Conservation (phyloP, 176 grass and related monocot genomes). For the Secale cereale region DNA sequence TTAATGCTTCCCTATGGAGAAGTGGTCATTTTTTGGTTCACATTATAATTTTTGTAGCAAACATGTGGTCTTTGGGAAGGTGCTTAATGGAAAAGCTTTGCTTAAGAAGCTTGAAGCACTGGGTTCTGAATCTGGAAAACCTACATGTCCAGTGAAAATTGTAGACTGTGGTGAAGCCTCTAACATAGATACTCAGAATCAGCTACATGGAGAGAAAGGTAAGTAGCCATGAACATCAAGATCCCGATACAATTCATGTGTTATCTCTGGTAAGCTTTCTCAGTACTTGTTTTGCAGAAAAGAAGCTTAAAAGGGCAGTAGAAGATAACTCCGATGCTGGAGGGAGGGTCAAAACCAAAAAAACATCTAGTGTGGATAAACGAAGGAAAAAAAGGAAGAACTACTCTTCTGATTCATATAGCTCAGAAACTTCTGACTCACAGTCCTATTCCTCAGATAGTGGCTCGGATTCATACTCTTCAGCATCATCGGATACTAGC, state of each 20-base stretch:
- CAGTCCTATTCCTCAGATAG: slow-evolving; percentile 62
- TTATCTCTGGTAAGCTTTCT: slow-evolving; percentile 16
- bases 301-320: slow-evolving; percentile 39
- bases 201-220: slow-evolving; percentile 50
- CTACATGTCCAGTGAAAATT: slow-evolving; percentile 54
- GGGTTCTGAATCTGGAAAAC: slow-evolving; percentile 43
- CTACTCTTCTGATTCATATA: slow-evolving; percentile 72
- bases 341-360: slow-evolving; percentile 33
- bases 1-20: background rate
- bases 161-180: slow-evolving; percentile 69
- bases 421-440: slow-evolving; percentile 68
- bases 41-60: slow-evolving; percentile 52
- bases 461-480: slow-evolving; percentile 55
- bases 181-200: slow-evolving; percentile 29
- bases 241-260: background rate
- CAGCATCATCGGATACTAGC: slow-evolving; percentile 60
- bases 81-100: slow-evolving; percentile 38
- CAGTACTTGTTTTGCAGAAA: slow-evolving; percentile 42
- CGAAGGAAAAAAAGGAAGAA: slow-evolving; percentile 64
- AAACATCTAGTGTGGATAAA: slow-evolving; percentile 24
- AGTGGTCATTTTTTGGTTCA: background rate
- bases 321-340: slow-evolving; percentile 34
- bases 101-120: slow-evolving; percentile 63
- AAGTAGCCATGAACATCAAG: slow-evolving; percentile 10
- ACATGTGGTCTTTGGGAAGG: slow-evolving; percentile 81